phyloP scores from a whole-genome alignment of 768 basidiomycete species.

The Psilocybe cyanescens region DNA sequence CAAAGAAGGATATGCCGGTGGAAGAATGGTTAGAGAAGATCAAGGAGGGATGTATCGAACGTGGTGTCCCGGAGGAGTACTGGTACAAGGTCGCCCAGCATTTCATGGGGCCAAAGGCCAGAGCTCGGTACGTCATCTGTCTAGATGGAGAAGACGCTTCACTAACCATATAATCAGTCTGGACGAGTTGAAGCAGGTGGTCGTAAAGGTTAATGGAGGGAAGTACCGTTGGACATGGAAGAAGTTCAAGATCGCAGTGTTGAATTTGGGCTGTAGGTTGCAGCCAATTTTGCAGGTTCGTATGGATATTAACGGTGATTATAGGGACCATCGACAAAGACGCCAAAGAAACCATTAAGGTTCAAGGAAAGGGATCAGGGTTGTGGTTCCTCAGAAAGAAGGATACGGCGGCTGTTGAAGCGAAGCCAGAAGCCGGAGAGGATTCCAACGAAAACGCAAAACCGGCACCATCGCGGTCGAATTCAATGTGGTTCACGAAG shows the following conservation, averaged over 20 bases:
- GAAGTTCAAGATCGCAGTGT: constrained; percentile 77
- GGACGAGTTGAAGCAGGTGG: constrained; percentile 71
- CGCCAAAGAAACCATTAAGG: constrained; percentile 64
- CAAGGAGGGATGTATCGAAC: constrained; percentile 70
- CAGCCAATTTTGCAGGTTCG: neutral
- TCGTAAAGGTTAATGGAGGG: constrained; percentile 75
- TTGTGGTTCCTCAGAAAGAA: constrained; percentile 59
- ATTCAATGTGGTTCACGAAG: constrained; percentile 29
- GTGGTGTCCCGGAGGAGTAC: constrained; percentile 76
- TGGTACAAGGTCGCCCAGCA: constrained; percentile 85
- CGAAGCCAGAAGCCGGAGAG: constrained; percentile 4
- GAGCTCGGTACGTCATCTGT: constrained; percentile 42
- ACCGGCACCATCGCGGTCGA: constrained; percentile 27
- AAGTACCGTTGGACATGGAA: constrained; percentile 86
- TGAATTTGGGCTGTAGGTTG: constrained; percentile 79
- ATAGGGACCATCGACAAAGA: constrained; percentile 70
- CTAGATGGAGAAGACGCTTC: neutral
- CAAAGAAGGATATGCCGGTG: constrained; percentile 70
- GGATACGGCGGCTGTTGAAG: constrained; percentile 25
- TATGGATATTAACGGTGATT: neutral
- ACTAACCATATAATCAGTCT: constrained; percentile 38
- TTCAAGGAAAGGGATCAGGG: constrained; percentile 54
- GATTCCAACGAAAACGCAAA: constrained; percentile 4
- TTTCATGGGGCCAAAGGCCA: constrained; percentile 75
- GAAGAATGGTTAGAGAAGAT: constrained; percentile 77